Evolutionary conservation across 306 rosid genomes (phyloP).

Genomic region (Quercus engelmannii): DNA sequence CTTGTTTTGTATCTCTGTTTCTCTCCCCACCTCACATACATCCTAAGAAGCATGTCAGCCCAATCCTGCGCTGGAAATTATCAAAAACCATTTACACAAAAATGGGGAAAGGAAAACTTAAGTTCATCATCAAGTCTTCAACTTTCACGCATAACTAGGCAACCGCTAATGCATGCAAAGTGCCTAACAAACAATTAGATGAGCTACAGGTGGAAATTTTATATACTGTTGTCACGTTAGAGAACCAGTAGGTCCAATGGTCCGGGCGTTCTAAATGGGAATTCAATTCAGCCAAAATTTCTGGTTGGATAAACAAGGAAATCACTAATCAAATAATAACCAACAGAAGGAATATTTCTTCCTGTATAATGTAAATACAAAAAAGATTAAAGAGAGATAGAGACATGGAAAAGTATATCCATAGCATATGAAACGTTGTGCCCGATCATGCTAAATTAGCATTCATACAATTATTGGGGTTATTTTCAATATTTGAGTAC

Average conservation of each 20-base stretch:
- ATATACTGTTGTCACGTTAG: neutral
- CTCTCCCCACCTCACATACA: slow-evolving; percentile 96
- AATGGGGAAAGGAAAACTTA: slow-evolving; percentile 24
- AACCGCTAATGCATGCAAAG: neutral
- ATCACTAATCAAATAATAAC: neutral
- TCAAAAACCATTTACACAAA: slow-evolving; percentile 38
- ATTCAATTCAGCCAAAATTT: neutral
- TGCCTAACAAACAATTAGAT: neutral
- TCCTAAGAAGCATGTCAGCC: slow-evolving; percentile 99
- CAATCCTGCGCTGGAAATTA: slow-evolving; percentile 91
- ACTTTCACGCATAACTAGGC: slow-evolving; percentile 10
- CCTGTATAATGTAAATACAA: neutral
- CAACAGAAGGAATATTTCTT: neutral
- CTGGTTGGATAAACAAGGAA: neutral
- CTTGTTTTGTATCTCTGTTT: slow-evolving; percentile 85
- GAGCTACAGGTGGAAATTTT: neutral
- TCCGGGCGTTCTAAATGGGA: neutral
- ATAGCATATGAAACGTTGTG: neutral
- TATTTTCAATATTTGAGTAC: too few species aligned
- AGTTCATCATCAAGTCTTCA: slow-evolving; percentile 29
- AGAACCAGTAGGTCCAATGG: neutral
- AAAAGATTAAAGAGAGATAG: neutral
- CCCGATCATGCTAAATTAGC: too few species aligned
- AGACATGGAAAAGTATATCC: neutral
- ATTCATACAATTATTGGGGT: too few species aligned